Evolutionary conservation across 352 stramenopile species (phyloP).

Genomic region (Phytopythium kandeliae): DNA sequence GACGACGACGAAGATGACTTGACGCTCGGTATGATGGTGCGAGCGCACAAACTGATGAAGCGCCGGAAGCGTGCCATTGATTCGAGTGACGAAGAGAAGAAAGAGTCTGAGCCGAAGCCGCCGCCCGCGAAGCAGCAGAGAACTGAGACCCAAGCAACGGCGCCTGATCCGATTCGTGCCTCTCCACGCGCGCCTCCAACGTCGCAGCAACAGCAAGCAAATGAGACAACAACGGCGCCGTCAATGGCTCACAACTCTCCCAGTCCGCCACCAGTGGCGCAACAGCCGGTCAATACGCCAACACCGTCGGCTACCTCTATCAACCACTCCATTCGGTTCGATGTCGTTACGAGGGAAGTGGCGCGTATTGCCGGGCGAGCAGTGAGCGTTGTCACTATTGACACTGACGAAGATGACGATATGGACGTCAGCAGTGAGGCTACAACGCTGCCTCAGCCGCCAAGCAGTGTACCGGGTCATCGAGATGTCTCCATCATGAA

Average conservation of each 20-base stretch:
- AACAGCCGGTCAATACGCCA: background rate
- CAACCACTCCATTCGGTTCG: no score
- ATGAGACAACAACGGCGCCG: no score
- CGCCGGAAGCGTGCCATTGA: background rate
- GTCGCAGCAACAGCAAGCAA: no score
- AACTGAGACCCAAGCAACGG: background rate
- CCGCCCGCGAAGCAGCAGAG: background rate
- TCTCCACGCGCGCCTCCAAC: no score
- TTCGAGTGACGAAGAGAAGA: background rate
- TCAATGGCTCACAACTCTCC: no score
- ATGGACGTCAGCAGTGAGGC: background rate
- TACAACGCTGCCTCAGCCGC: background rate
- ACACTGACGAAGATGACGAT: slow-evolving; percentile 3
- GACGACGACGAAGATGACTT: slow-evolving; percentile 6
- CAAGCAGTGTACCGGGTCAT: background rate
- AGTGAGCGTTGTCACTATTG: slow-evolving; percentile 1
- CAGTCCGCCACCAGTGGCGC: background rate
- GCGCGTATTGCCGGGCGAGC: background rate
- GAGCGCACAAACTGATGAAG: background rate
- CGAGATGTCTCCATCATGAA: background rate
- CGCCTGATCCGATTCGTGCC: no score
- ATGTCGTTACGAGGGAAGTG: slow-evolving; percentile 3
- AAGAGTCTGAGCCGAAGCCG: background rate
- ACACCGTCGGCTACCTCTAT: background rate
- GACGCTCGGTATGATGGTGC: slow-evolving; percentile 4